Evolutionary conservation across 345 rosid genomes (phyloP).

Genomic region (Kernera saxatilis): DNA sequence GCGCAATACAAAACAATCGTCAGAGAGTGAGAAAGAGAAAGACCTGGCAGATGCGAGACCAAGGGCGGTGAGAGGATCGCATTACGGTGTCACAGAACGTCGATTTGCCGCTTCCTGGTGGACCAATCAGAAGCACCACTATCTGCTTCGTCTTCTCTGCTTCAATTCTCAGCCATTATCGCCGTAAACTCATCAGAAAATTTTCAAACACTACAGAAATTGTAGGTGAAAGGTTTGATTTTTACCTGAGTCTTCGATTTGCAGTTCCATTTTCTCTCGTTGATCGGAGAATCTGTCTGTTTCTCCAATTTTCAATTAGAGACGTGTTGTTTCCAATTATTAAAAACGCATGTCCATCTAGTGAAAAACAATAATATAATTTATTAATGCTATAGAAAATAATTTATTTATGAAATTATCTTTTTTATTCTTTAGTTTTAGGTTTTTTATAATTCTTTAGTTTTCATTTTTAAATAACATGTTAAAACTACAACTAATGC

Average conservation of each 20-base stretch:
- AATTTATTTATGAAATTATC: too few species aligned
- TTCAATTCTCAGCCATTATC: conserved; percentile 23
- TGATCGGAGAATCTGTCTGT: conserved; percentile 11
- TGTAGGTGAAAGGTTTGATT: background rate
- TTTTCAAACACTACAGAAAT: background rate
- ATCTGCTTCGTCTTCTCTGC: conserved; percentile 40
- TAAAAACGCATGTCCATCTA: too few species aligned
- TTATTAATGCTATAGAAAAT: too few species aligned
- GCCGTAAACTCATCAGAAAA: background rate
- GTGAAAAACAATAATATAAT: too few species aligned
- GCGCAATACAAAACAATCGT: background rate
- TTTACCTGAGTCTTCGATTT: conserved; percentile 31
- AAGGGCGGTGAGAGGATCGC: conserved; percentile 52
- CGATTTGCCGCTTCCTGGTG: conserved; percentile 97
- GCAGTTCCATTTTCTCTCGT: conserved; percentile 33
- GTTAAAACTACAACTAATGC: too few species aligned
- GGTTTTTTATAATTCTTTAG: too few species aligned
- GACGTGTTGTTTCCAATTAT: too few species aligned
- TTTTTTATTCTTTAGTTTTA: too few species aligned
- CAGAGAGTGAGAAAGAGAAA: background rate
- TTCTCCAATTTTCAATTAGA: background rate
- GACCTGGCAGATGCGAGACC: conserved; percentile 95
- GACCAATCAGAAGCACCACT: conserved; percentile 57
- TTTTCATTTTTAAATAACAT: too few species aligned
- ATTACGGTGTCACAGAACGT: conserved; percentile 73